Evolutionary conservation across 225 moss, liverwort and hornwort species (phyloP).

Genomic region (Rhytidiadelphus loreus): DNA sequence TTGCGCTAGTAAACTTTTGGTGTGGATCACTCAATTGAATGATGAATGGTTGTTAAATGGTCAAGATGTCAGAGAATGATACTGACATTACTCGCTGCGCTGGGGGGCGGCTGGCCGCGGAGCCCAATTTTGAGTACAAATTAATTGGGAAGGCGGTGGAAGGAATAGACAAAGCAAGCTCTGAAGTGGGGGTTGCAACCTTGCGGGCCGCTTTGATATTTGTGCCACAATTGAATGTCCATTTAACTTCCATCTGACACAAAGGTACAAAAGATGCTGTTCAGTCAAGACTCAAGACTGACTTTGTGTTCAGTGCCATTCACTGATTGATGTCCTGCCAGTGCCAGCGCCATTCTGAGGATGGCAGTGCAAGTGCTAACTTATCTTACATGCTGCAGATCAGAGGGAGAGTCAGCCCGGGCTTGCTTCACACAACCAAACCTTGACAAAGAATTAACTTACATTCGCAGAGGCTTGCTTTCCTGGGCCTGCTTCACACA

Average conservation of each 20-base stretch:
- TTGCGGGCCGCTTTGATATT: not conserved
- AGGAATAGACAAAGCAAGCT: constrained; percentile 10
- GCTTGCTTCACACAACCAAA: not conserved
- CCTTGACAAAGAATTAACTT: not conserved
- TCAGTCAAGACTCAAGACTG: too few relatives aligned
- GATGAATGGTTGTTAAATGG: not conserved
- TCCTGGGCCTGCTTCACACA: too few relatives aligned
- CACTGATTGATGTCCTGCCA: constrained; percentile 1
- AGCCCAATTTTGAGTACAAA: not conserved
- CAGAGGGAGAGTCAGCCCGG: not conserved
- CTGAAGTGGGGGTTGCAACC: not conserved
- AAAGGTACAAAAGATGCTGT: not conserved
- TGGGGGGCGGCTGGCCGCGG: not conserved
- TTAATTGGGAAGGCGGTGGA: not conserved
- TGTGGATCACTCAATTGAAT: too few relatives aligned
- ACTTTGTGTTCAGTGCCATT: not conserved
- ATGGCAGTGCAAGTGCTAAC: not conserved
- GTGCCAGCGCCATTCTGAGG: not conserved
- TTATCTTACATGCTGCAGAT: not conserved
- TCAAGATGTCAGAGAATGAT: not conserved
- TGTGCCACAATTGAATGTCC: not conserved
- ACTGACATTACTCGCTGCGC: not conserved
- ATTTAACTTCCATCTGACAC: not conserved
- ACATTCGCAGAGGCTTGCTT: not conserved
- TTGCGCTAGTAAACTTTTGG: not conserved